phyloP scores from a whole-genome alignment of 441 rosid species.

The Metrosideros polymorpha region DNA sequence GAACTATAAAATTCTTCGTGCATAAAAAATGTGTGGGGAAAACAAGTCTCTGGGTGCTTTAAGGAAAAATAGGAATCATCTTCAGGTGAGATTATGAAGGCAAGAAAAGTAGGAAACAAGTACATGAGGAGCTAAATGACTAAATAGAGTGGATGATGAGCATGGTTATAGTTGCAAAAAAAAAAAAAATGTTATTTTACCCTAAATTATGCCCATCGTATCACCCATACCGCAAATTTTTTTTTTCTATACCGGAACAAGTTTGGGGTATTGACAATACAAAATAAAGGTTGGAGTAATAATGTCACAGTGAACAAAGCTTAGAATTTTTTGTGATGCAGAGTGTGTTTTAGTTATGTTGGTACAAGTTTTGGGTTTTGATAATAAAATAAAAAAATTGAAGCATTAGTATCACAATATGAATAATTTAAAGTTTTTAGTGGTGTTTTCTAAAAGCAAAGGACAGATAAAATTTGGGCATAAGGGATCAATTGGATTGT shows the following conservation, averaged over 20 bases:
- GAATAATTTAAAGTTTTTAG: background rate
- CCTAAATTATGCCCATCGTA: background rate
- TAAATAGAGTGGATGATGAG: background rate
- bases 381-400: background rate
- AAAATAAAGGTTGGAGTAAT: background rate
- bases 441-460: background rate
- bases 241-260: too few species aligned
- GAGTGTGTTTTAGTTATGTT: background rate
- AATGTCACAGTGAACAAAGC: background rate
- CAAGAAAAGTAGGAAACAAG: background rate
- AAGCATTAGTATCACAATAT: accelerated
- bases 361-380: background rate
- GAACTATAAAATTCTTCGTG: background rate
- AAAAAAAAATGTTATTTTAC: background rate
- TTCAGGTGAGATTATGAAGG: background rate
- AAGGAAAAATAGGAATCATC: background rate
- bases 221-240: background rate
- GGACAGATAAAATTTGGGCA: background rate
- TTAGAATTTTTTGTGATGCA: background rate
- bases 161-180: background rate
- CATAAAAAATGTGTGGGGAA: background rate
- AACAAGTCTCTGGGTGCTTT: background rate
- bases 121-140: background rate
- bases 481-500: background rate
- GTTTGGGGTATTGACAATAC: background rate